Percentiles rank a stretch among this genome's conserved stretches.
phyloP scores from a whole-genome alignment of 2,329 filamentous ascomycete genomes.

The Helotiales sp. region DNA sequence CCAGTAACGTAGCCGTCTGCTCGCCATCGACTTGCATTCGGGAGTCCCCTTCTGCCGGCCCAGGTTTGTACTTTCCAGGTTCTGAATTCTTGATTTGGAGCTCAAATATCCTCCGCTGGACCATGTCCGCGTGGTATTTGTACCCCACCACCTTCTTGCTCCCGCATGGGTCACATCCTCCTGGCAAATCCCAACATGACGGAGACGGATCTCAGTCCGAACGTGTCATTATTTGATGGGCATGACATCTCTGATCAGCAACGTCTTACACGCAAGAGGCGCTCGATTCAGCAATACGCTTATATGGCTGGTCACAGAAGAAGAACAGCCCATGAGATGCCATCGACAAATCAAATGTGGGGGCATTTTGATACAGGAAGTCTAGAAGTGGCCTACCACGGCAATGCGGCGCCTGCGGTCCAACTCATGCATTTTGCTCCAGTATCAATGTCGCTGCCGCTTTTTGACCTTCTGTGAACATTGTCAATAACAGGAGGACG shows the following conservation, averaged over 20 bases:
- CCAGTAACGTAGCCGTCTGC: neutral
- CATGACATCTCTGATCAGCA: neutral
- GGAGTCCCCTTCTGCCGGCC: neutral
- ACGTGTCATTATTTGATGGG: too few species aligned
- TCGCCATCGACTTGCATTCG: neutral
- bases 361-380: too few species aligned
- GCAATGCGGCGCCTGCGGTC: too few species aligned
- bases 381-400: neutral
- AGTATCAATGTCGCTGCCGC: too few species aligned
- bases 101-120: too few species aligned
- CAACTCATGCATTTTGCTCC: too few species aligned
- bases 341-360: neutral
- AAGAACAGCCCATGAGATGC: neutral
- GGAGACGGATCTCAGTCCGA: neutral
- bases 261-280: neutral
- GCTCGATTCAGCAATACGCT: neutral
- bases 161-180: neutral
- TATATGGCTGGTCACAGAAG: neutral
- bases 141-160: too few species aligned
- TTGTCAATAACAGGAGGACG: neutral
- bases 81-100: too few species aligned
- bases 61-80: neutral
- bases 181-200: neutral
- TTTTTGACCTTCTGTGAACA: too few species aligned
- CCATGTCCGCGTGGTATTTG: too few species aligned